Evolutionary conservation across 2,329 filamentous ascomycete species (phyloP), one percentile per base, ranked within the genome.

Genomic region (Onygena corvina): DNA sequence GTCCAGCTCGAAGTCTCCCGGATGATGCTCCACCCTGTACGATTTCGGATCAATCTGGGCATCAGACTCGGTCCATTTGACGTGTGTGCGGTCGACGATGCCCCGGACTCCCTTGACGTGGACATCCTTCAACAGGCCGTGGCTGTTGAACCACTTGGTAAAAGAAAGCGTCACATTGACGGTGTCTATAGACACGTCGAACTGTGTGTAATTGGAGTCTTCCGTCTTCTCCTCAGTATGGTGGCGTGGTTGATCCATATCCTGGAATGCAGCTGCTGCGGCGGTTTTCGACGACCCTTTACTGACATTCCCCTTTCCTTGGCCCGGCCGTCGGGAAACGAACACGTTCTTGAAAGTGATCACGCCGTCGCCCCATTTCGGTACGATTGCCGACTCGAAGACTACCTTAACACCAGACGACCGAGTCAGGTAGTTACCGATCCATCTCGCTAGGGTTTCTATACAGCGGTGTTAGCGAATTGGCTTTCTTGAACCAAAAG

Each of bases 71-170:
- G 76, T 72, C 76, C 86, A 92, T 50, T 74, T 71, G 1, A 98
- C 84, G 42, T 81, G 84, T 0, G 88, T 94, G 52, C 92, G 79
- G 66, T 98, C 92, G 38, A 98, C 76, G 3, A 96, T 86, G 18
- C 92, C 92, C 52, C 92, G 79, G 25, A 98, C 85, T 3, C 92
- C 92, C 61, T 88, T 92, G 47, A 98, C 83, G 61, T 95, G 88
- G 35, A 98, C 92, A 62, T 96, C 86, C 58, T 86, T 83, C 6
- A 98, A 71, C 4, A 93, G 75, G 0, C 92, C 92, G 65, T 90
- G 95, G 18, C 92, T 90, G 58, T 94, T 96, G 79, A 94, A 93
- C 92, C 92, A 98, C 63, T 95, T 96, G n/a, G 88, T 76, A 58
- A 98, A 96, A 0, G 92, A 98, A 21, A 98, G 67, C 0, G 90